Evolutionary conservation across 768 basidiomycete species (phyloP).

Genomic region (Exidia glandulosa): DNA sequence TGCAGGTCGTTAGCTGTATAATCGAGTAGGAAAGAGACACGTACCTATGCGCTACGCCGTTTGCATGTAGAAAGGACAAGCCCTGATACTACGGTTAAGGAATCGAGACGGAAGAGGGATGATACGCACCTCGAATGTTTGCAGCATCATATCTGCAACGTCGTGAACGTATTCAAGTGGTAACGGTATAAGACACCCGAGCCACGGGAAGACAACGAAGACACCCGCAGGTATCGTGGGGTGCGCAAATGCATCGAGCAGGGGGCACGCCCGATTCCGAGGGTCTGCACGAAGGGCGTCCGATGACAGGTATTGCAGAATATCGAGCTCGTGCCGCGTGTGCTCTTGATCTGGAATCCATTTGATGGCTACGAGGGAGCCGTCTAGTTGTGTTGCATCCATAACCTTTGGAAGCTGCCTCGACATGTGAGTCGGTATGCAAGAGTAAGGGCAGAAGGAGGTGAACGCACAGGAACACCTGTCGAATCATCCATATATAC

Average conservation of each 20-base stretch:
- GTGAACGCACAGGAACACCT: background rate
- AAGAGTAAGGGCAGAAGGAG: background rate
- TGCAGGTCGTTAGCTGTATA: too few species aligned
- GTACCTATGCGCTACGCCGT: too few species aligned
- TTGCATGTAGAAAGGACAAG: too few species aligned
- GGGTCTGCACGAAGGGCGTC: background rate
- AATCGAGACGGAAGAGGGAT: too few species aligned
- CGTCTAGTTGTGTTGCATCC: background rate
- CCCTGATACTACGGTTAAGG: too few species aligned
- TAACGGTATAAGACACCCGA: background rate
- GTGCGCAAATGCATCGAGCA: background rate
- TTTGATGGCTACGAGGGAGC: background rate
- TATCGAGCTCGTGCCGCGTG: background rate
- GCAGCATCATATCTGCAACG: background rate
- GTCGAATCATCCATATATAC: background rate
- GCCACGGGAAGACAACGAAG: background rate
- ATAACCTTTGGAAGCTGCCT: background rate
- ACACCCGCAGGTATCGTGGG: background rate
- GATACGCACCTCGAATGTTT: background rate
- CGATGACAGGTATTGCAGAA: background rate
- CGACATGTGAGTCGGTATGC: background rate
- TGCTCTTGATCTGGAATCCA: background rate
- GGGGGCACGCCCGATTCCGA: background rate
- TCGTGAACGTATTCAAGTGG: background rate
- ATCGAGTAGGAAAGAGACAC: too few species aligned